Evolutionary conservation across 352 stramenopile species (phyloP), one percentile per base, ranked within the genome.

Genomic region (Globisporangium nunn): DNA sequence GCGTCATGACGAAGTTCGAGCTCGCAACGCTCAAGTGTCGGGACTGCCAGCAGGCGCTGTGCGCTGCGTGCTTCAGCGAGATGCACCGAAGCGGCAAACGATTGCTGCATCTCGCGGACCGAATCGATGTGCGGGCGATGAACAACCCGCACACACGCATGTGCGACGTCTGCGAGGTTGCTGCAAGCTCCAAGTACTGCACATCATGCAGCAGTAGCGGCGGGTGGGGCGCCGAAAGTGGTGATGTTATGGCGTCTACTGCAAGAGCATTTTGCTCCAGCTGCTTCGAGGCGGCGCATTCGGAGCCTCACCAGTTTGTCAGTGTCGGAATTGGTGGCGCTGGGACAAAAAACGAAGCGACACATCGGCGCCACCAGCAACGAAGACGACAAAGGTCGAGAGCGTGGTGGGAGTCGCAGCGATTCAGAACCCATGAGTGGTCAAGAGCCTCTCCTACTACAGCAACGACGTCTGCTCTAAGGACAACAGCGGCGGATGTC

Each of bases 41-140:
- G 8, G 37, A 41, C 7, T 41, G 37, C 37, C 1, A 11, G 6
- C 37, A 41, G 37, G 37, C 37, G 37, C 37, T 66, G 31, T 81
- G 72, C 14, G 46, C 35, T 0, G 15, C 56, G 0, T 81, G 72
- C 33, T 74, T 71, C 7, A 6, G 37, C 3, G 64, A 53, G 31
- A 23, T 53, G 1, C 72, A 81, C 54, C 48, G 50, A 28, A 65
- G 54, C 45, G 67, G 68, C 4, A 81, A 78, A 28, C 61, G 72
- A 4, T 44, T 70, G 50, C 61, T 65, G 18, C 72, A 81, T 46
- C n/a, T 78, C 18, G 57, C 55, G 1, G 57, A 78, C 23, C 57
- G 17, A 1, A 67, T 81, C 18, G 72, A 81, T 23, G 44, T 68
- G 4, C n/a, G 48, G 3, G 54, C 58, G 1, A 41, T 41, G 37